Base-by-base conservation (phyloP, 2,329 filamentous ascomycete species). In the Sphaerulina musiva region DNA sequence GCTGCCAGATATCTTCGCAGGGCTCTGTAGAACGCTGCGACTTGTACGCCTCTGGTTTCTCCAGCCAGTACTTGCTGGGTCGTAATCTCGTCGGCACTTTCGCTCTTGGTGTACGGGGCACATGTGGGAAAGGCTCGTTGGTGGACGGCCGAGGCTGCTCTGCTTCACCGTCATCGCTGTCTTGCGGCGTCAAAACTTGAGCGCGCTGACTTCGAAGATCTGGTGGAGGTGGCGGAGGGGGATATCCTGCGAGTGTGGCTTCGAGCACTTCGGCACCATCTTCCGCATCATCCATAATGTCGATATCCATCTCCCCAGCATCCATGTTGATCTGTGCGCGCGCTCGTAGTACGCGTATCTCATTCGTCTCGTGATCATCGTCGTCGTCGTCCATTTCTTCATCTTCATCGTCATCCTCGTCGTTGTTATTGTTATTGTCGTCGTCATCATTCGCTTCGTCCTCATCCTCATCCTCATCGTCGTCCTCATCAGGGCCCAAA, bases 1-100 rank as follows among this genome's bases (percentile, higher is more conserved):
- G 85, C 67, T 92, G 84, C 74, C 89, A 90, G 4, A 98, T 78
- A 66, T 98, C 87, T 69, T 98, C 93, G 51, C 86, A 12, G 82
- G 78, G 46, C 85, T 85, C 6, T 85, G 74, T 51, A 79, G 80
- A 32, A 48, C 61, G 55, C 6, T 62, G 60, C n/a, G 54, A 59
- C 44, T 58, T 59, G 68, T 87, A 92, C 32, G 80, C 80, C 14
- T 80, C 76, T 6, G 92, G 89, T 36, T 86, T 89, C 63, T 89
- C 85, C 36, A 93, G 78, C 92, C 92, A 97, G 71, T 96, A 92
- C 50, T 81, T 79, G 10, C 88, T 84, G 9, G 88, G 85, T 51
- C 78, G 80, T n/a, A 81, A 79, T 9, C 80, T 78, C 46, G 54
- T 58, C 23, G 71, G 64, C 2, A 72, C 70, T 29, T 71, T 67